A percentile compares a stretch with the other conserved stretches of the same genome.
Evolutionary conservation across 805 yeast species (phyloP).

Genomic region (Candida gorgasii): DNA sequence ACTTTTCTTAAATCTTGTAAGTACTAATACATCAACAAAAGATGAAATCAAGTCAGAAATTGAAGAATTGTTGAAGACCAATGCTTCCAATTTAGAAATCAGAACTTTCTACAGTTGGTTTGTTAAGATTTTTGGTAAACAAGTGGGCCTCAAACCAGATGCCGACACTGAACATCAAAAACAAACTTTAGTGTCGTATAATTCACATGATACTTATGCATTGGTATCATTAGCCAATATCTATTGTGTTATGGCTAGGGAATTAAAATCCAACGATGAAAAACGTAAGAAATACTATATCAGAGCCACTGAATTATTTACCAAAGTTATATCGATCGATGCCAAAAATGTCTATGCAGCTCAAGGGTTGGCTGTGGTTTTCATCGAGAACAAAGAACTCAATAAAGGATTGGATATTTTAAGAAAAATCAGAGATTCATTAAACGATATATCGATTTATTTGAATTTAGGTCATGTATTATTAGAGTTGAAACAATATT

Average conservation of each 20-base stretch:
- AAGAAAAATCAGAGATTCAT: conserved; percentile 85
- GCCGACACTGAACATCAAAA: conserved; percentile 79
- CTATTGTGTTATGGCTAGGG: conserved; percentile 80
- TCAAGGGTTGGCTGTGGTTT: conserved; percentile 92
- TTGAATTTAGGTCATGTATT: conserved; percentile 87
- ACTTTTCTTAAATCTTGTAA: conserved; percentile 58
- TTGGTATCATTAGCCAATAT: conserved; percentile 87
- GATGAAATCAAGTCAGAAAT: conserved; percentile 55
- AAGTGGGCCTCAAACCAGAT: conserved; percentile 48
- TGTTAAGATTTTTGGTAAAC: conserved; percentile 59
- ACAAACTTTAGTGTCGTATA: conserved; percentile 76
- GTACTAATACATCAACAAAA: conserved; percentile 35
- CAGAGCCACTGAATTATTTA: conserved; percentile 89
- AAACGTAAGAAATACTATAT: conserved; percentile 73
- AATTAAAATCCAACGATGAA: conserved; percentile 48
- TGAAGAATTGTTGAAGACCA: conserved; percentile 50
- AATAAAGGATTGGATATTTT: conserved; percentile 82
- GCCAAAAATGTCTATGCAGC: conserved; percentile 92
- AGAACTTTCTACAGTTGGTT: conserved; percentile 95
- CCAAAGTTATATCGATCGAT: conserved; percentile 84
- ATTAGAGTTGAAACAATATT: conserved; percentile 75
- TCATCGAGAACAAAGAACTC: conserved; percentile 79
- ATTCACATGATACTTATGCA: conserved; percentile 89
- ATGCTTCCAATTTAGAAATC: conserved; percentile 70
- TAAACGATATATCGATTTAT: conserved; percentile 79